Base-by-base conservation (phyloP, 352 stramenopile genomes). In the Plasmopara viticola region DNA sequence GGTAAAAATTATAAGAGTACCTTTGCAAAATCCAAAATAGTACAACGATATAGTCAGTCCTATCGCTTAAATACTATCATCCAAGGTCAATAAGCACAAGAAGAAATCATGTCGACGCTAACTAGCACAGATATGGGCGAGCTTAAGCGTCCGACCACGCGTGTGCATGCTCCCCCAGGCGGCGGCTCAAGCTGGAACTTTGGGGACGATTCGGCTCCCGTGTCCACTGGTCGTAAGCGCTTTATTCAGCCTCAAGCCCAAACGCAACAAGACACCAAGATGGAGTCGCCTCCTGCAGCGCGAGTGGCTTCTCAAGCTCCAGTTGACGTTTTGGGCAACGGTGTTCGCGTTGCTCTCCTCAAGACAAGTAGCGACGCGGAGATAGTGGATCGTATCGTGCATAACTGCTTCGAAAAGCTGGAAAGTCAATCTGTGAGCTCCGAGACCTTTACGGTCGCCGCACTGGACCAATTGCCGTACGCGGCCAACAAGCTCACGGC, bases 181-280 rank as follows among this genome's bases (percentile, higher is more conserved):
- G 83, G 83, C n/a, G 78, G 78, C 13, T 90, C 83, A 48, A 89
- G 57, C 68, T 90, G 76, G 76, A 89, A 77, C 65, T 79, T 90
- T 35, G 74, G 71, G 3, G 78, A 76, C 44, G 60, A 73, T 35
- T 40, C 61, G 37, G 43, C 30, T 20, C 43, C 61, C 39, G 48
- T 51, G 4, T 7, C 29, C 41, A 60, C 56, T 13, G 65, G 53
- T 35, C 63, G 60, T 29, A 70, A 65, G 48, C 65, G 61, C 44
- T 57, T 74, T 40, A 56, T 51, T 9, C 56, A 61, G 6, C 62
- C 51, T 6, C 58, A 66, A 28, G 53, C 51, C 5, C 58, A 61
- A 6, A 54, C 55, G 9, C 58, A 62, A 13, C 54, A 63, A 4
- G 64, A 72, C 56, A 39, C 52, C 41, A 62, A 69, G 49, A 82